Evolutionary conservation across 768 basidiomycete genomes (phyloP).

Genomic region (Lactarius hengduanensis): DNA sequence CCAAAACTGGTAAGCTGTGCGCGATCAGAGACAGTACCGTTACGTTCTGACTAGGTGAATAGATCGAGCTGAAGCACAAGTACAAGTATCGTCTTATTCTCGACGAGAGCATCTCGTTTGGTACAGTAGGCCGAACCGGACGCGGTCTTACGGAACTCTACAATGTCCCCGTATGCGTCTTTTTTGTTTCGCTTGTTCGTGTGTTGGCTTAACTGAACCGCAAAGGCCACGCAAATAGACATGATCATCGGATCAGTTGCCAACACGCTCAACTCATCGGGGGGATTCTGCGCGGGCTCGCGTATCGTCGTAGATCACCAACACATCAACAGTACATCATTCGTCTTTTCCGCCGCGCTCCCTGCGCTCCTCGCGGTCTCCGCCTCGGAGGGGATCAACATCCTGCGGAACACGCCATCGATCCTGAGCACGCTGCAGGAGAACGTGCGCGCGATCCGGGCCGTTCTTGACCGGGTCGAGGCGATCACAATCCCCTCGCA

Average conservation of each 20-base stretch:
- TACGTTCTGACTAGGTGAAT: background rate
- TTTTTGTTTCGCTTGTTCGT: background rate
- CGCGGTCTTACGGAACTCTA: too few species aligned
- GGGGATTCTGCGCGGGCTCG: background rate
- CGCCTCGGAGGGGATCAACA: slow-evolving; percentile 29
- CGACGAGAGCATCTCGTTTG: slow-evolving; percentile 93
- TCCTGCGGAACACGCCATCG: slow-evolving; percentile 71
- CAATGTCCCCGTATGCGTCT: slow-evolving; percentile 78
- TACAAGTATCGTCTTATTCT: slow-evolving; percentile 95
- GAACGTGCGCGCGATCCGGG: slow-evolving; percentile 75
- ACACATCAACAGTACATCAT: too few species aligned
- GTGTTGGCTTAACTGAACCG: background rate
- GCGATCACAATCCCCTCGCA: slow-evolving; percentile 84
- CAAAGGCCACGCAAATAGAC: background rate
- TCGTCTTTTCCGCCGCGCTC: too few species aligned
- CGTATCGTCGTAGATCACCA: too few species aligned
- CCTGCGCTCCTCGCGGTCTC: background rate
- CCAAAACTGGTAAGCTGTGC: slow-evolving; percentile 74
- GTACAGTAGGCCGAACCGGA: slow-evolving; percentile 62
- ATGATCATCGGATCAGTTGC: background rate
- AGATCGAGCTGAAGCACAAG: slow-evolving; percentile 94
- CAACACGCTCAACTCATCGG: background rate
- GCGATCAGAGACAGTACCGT: background rate
- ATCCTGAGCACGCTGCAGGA: slow-evolving; percentile 76
- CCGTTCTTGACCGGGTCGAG: slow-evolving; percentile 79